Base-by-base conservation (phyloP, 2,329 filamentous ascomycete species). In the Colletotrichum magnum region DNA sequence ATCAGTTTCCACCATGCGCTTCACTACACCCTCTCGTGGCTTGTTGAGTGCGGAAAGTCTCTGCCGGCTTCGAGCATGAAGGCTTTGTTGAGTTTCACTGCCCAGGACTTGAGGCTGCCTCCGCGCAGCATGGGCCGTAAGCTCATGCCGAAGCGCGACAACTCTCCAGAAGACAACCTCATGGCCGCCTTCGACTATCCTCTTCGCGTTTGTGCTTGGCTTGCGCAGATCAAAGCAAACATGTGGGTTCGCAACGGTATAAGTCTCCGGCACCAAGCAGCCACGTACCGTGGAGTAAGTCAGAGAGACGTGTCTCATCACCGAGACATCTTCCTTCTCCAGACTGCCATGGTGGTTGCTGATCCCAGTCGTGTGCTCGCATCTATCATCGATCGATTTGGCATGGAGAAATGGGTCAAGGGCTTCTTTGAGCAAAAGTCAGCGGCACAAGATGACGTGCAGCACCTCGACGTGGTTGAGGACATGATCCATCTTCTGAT, bases 241-340 rank as follows among this genome's bases (percentile, higher is more conserved):
- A 97, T 98, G 91, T 99, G 97, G 96, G 95, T 99, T 72, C 91
- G 96, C 64, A 99, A 99, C 77, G 96, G 96, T 2, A 94, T 99
- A 77, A 98, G 95, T 75, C 87, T 99, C 59, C 90, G 95, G 47
- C 96, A 99, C 78, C 96, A 99, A 80, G 96, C 97, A 78, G 93
- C 93, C 60, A 96, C 95, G 18, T 99, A 99, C 78, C 91, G 94
- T 16, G 95, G 94, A 48, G 94, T 98, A 15, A 90, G 90, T 12
- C 94, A 97, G 75, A 88, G 96, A 73, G 96, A 99, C 79, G 93
- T 98, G 21, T 94, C 94, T 2, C 95, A 98, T 76, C 95, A 98
- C 75, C 90, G 96, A 68, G 97, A 99, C 77, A 93, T 99, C 52
- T 97, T 98, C 79, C 88, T 99, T 58, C 82, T 99, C 15, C 96